phyloP scores from a whole-genome alignment of 73 alveolate genomes.

The Paramecium sexaurelia region DNA sequence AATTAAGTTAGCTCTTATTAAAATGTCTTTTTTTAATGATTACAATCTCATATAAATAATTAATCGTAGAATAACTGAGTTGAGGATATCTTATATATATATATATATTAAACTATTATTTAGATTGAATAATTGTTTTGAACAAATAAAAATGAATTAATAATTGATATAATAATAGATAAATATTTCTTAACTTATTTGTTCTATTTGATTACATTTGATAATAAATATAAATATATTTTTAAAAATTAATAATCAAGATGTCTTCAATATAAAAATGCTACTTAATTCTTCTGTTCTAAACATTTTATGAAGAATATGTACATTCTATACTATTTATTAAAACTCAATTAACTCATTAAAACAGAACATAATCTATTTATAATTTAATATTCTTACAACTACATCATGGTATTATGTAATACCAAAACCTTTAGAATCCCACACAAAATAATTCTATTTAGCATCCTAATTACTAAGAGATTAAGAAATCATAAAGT shows the following conservation, averaged over 20 bases:
- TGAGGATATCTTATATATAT: too few relatives aligned
- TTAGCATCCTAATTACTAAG: background rate
- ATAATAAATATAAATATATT: background rate
- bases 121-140: background rate
- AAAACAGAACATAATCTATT: constrained; percentile 34
- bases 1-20: too few relatives aligned
- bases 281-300: constrained; percentile 1
- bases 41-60: background rate
- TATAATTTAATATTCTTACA: background rate
- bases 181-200: background rate
- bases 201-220: background rate
- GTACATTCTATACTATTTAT: background rate
- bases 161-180: too few relatives aligned
- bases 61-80: background rate
- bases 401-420: constrained; percentile 46
- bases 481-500: background rate
- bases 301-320: constrained; percentile 39
- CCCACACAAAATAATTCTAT: constrained; percentile 44
- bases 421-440: constrained; percentile 31
- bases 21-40: too few relatives aligned
- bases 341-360: constrained; percentile 7
- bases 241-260: background rate
- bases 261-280: constrained; percentile 21
- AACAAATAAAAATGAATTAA: too few relatives aligned
- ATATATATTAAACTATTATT: too few relatives aligned